Percentiles rank a stretch among this genome's conserved stretches.
These are phyloP conservation scores for Allomyces javanicus DNA, from an alignment of 192 early-diverging fungal species.

Conservation along the genomic window DNA sequence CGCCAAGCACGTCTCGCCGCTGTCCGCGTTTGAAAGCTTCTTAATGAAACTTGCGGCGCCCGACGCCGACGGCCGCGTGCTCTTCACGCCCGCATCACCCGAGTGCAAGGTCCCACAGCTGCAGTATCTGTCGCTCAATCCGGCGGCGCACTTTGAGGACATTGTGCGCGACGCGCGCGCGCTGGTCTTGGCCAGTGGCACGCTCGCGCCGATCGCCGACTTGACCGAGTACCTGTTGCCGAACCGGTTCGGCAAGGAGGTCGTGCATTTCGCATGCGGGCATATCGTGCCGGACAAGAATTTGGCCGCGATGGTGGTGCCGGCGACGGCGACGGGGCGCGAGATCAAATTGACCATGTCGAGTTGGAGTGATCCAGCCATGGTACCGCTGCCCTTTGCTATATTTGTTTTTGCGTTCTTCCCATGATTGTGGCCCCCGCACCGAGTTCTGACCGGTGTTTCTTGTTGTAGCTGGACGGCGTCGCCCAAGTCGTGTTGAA, in stretches of 20 bases:
- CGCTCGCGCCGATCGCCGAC: constrained; percentile 63
- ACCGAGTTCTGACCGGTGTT: not conserved
- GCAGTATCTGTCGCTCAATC: constrained; percentile 75
- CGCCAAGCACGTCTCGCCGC: constrained; percentile 1
- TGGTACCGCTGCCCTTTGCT: constrained; percentile 14
- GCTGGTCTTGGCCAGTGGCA: constrained; percentile 78
- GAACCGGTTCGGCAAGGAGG: not conserved
- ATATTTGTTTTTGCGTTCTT: not conserved
- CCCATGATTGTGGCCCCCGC: too few species aligned
- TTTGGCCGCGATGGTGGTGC: constrained; percentile 17
- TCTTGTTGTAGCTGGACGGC: constrained; percentile 31
- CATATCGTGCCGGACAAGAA: constrained; percentile 3
- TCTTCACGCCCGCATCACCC: constrained; percentile 7
- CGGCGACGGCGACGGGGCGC: constrained; percentile 38
- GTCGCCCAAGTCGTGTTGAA: constrained; percentile 48
- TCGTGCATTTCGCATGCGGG: not conserved
- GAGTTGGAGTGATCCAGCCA: constrained; percentile 19
- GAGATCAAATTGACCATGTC: constrained; percentile 48
- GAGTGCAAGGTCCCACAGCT: constrained; percentile 12
- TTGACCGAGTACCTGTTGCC: constrained; percentile 14
- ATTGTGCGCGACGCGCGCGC: constrained; percentile 61
- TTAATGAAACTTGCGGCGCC: constrained; percentile 32
- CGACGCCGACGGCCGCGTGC: constrained; percentile 50
- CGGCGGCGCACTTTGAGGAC: constrained; percentile 52
- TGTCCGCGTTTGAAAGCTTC: constrained; percentile 29